phyloP scores from a whole-genome alignment of 2,329 filamentous ascomycete genomes.

The Aureobasidium pullulans region DNA sequence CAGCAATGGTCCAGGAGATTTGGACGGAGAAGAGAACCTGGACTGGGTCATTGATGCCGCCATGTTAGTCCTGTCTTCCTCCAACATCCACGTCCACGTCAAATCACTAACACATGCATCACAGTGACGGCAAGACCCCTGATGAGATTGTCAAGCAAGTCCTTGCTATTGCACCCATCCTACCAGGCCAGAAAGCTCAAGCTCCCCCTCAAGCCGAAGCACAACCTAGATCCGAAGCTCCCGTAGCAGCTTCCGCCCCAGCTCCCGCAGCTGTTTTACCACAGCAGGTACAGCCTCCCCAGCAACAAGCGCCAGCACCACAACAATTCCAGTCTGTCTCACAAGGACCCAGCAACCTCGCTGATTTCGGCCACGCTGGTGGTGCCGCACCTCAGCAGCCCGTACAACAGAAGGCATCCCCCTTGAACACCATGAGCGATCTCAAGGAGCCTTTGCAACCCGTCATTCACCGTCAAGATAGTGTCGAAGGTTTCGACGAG shows the following conservation, averaged over 20 bases:
- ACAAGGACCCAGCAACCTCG: constrained; percentile 9
- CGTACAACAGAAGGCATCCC: constrained; percentile 6
- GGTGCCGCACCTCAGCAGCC: constrained; percentile 22
- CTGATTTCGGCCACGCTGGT: constrained; percentile 31
- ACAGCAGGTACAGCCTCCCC: neutral
- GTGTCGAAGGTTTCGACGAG: constrained; percentile 36
- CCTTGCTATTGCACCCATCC: constrained; percentile 73
- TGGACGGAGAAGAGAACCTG: constrained; percentile 79
- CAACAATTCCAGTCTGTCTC: neutral
- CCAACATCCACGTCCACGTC: constrained; percentile 9
- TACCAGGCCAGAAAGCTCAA: constrained; percentile 64
- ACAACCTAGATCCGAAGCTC: neutral
- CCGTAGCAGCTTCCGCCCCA: constrained; percentile 37
- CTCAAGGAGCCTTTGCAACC: constrained; percentile 17
- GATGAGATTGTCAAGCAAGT: constrained; percentile 69
- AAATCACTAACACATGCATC: constrained; percentile 16
- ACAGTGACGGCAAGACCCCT: constrained; percentile 56
- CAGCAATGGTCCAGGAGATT: constrained; percentile 42
- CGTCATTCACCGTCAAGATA: constrained; percentile 30
- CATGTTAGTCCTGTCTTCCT: constrained; percentile 52
- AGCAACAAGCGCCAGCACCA: neutral
- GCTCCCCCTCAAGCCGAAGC: constrained; percentile 21
- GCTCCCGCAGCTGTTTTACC: neutral
- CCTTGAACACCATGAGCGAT: constrained; percentile 8
- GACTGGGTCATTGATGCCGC: constrained; percentile 91